Evolutionary conservation across 805 yeast species (phyloP).

Genomic region (Yarrowia sp.): DNA sequence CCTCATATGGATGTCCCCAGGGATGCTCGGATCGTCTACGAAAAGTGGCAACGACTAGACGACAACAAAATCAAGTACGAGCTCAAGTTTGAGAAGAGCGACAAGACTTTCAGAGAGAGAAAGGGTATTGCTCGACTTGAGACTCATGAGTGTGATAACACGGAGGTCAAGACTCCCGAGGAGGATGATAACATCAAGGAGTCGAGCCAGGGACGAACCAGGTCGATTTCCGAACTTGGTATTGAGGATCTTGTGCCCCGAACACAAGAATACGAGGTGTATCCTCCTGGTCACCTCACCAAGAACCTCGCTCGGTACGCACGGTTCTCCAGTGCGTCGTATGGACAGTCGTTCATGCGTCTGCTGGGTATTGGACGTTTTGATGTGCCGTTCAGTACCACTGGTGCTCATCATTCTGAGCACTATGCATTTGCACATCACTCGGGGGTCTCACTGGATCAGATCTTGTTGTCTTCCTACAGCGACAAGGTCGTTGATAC

Average conservation of each 20-base stretch:
- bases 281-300: constrained; percentile 36
- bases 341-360: constrained; percentile 40
- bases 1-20: constrained; percentile 29
- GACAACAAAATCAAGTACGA: constrained; percentile 27
- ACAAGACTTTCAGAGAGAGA: constrained; percentile 29
- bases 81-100: constrained; percentile 30
- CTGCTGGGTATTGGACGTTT: constrained; percentile 36
- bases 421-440: constrained; percentile 40
- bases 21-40: constrained; percentile 27
- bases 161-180: neutral
- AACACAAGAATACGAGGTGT: constrained; percentile 29
- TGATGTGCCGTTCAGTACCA: constrained; percentile 32
- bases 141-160: neutral
- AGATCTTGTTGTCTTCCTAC: constrained; percentile 38
- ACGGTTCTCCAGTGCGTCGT: constrained; percentile 40
- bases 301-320: constrained; percentile 37
- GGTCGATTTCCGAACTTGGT: neutral
- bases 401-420: constrained; percentile 36
- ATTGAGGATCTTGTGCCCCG: constrained; percentile 11
- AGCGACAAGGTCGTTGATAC: constrained; percentile 33
- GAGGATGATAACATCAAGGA: constrained; percentile 19
- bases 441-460: constrained; percentile 36
- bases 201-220: constrained; percentile 1
- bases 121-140: constrained; percentile 27
- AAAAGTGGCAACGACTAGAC: constrained; percentile 15